Evolutionary conservation across 768 basidiomycete species (phyloP).

Genomic region (Russula abietina): DNA sequence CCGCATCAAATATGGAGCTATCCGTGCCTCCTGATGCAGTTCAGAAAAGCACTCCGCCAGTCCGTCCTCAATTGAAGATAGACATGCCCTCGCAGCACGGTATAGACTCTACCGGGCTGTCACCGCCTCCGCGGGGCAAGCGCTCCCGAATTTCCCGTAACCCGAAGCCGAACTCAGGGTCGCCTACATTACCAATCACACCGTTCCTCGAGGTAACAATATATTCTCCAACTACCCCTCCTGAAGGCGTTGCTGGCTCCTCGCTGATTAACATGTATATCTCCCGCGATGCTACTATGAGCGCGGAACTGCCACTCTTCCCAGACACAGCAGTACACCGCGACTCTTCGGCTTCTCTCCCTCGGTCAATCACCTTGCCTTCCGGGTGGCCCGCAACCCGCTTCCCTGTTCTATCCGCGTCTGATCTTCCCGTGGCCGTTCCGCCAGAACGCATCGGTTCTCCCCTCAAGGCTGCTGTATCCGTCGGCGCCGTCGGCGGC

Average conservation of each 20-base stretch:
- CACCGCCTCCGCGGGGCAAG: conserved; percentile 16
- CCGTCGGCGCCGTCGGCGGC: conserved; percentile 15
- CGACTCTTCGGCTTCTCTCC: conserved; percentile 7
- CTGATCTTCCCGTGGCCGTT: neutral
- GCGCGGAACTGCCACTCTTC: conserved; percentile 18
- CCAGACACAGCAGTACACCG: conserved; percentile 21
- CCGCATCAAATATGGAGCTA: conserved; percentile 26
- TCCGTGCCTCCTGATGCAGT: conserved; percentile 21
- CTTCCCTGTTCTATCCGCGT: neutral
- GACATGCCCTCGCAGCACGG: neutral
- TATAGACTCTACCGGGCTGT: neutral
- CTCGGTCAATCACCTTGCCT: neutral
- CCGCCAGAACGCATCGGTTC: neutral
- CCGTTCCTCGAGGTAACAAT: conserved; percentile 7
- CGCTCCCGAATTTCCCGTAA: conserved; percentile 12
- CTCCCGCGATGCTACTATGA: conserved; percentile 20
- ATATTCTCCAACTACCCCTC: neutral
- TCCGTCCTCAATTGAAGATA: conserved; percentile 3
- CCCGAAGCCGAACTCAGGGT: neutral
- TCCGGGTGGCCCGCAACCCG: neutral
- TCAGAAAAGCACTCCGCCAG: conserved; percentile 18
- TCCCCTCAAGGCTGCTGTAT: neutral
- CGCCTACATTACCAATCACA: neutral
- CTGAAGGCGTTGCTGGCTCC: conserved; percentile 25
- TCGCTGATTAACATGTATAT: conserved; percentile 31